These are phyloP conservation scores for Streptanthus diversifolius DNA, from an alignment of 345 rosid species.

Conservation along the genomic window DNA sequence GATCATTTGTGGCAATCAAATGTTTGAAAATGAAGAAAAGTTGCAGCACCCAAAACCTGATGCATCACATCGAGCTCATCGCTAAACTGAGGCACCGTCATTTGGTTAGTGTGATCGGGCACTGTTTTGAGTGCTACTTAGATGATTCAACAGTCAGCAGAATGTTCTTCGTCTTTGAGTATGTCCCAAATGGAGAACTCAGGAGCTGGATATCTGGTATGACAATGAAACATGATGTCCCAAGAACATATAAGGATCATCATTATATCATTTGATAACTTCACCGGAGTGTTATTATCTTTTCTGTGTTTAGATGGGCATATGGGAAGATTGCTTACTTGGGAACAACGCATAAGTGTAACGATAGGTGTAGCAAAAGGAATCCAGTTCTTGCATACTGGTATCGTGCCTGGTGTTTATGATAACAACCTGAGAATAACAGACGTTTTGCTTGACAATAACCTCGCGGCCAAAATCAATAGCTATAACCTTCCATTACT, in stretches of 20 bases:
- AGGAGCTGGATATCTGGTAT: conserved; percentile 91
- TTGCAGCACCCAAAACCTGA: conserved; percentile 64
- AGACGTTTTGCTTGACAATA: conserved; percentile 81
- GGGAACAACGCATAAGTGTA: conserved; percentile 82
- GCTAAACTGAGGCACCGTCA: conserved; percentile 84
- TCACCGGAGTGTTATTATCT: not conserved
- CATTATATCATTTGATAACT: not conserved
- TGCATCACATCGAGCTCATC: conserved; percentile 82
- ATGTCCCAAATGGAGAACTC: conserved; percentile 78
- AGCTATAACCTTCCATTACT: conserved; percentile 81
- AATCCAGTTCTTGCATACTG: conserved; percentile 85
- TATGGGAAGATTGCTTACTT: conserved; percentile 47
- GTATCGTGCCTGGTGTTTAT: conserved; percentile 78
- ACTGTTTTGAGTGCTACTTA: conserved; percentile 89
- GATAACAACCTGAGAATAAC: conserved; percentile 76
- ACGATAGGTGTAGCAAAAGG: conserved; percentile 89
- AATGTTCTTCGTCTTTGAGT: conserved; percentile 81
- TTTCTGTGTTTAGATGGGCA: conserved; percentile 44
- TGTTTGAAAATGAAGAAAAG: conserved; percentile 83
- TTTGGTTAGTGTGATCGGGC: conserved; percentile 87
- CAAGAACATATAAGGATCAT: not conserved
- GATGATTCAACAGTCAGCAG: conserved; percentile 95
- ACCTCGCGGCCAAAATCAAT: conserved; percentile 71
- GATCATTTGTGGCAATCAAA: conserved; percentile 70
- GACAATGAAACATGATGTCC: conserved; percentile 1